Conservation (phyloP, 768 basidiomycete species). For the Chiua virens region DNA sequence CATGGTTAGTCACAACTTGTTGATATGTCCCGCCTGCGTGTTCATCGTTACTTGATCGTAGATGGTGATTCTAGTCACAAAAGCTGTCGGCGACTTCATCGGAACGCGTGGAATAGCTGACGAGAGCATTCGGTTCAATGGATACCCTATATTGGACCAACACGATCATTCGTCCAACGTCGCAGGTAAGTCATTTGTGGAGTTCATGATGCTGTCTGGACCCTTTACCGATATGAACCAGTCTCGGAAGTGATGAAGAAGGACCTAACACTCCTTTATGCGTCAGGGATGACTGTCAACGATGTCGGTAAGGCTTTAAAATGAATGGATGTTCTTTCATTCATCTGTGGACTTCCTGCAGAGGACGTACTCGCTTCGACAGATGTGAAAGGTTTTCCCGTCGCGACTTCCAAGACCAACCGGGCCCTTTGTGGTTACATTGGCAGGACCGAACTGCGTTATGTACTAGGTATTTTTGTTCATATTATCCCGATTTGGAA, state of each 20-base stretch:
- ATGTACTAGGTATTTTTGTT: constrained; percentile 69
- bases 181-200: constrained; percentile 64
- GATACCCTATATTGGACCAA: constrained; percentile 95
- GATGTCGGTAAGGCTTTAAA: constrained; percentile 67
- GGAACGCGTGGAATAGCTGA: constrained; percentile 95
- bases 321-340: neutral
- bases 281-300: constrained; percentile 70
- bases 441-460: constrained; percentile 78
- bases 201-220: constrained; percentile 1
- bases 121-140: constrained; percentile 95
- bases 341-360: constrained; percentile 29
- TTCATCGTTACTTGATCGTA: constrained; percentile 34
- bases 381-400: constrained; percentile 88
- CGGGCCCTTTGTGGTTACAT: constrained; percentile 82
- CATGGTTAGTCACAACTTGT: constrained; percentile 62
- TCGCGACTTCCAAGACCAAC: constrained; percentile 64
- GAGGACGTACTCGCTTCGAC: constrained; percentile 72
- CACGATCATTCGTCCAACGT: constrained; percentile 92
- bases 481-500: neutral
- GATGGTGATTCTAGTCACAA: constrained; percentile 96
- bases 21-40: constrained; percentile 2
- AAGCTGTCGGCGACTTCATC: constrained; percentile 93
- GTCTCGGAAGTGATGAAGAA: constrained; percentile 90
- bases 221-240: constrained; percentile 29
- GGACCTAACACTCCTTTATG: constrained; percentile 71